Evolutionary conservation across 805 yeast species (phyloP), one percentile per base, ranked within the genome.

Genomic region (Saccharomycopsis sp.): DNA sequence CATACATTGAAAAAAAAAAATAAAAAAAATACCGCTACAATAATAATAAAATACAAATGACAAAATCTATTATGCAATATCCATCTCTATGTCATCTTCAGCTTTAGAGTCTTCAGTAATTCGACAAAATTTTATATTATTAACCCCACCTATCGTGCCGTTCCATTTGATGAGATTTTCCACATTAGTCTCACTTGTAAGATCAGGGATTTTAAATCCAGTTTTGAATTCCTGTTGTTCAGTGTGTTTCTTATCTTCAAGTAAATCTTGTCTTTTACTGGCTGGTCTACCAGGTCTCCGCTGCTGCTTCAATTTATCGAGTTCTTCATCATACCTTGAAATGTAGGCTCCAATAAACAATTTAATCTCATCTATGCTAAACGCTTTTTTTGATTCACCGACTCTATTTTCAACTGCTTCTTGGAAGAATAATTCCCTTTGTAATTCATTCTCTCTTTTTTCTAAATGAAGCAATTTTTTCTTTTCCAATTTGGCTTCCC

Each of bases 241-340:
- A 39, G 71, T 64, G 43, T 81, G 77, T 38, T 70, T 69, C 56
- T 75, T 75, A 52, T 72, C 74, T 54, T 84, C 82, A 46, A 88
- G 61, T 19, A 75, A 56, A 52, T 77, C 79, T 56, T 86, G 95
- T 57, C 78, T 77, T 49, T 74, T 75, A 4, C 84, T 63, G 14
- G 85, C 72, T 7, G 98, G 96, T 65, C 97, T 74, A 14, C 95
- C 94, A n/a, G 88, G 78, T 59, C 95, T 75, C 67, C 95, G 76
- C 44, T 71, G 75, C 4, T 59, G 62, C 50, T 72, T 74, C 45
- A 85, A 66, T 41, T 67, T 67, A n/a, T 73, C 73, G 41, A 90
- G 59, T 59, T 89, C 97, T 13, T 76, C 87, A 55, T 82, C 85
- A 56, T 80, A 81, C 60, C 96, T 74, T 13, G 72, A 60, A 11